phyloP scores from a whole-genome alignment of 1,284 basidiomycete genomes.

The Moesziomyces sp. region DNA sequence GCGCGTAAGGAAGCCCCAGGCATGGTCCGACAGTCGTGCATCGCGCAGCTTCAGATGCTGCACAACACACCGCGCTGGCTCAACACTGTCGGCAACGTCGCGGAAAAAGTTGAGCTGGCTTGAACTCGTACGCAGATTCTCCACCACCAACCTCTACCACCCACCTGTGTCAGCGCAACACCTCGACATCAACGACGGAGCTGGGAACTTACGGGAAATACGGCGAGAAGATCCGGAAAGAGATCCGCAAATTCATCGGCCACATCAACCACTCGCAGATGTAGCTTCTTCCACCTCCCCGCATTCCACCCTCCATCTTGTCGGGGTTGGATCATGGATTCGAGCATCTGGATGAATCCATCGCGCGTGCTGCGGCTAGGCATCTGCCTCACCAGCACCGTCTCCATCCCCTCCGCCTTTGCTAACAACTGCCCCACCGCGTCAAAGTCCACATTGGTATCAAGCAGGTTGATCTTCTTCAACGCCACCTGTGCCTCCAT shows the following conservation, averaged over 20 bases:
- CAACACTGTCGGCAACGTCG: constrained; percentile 4
- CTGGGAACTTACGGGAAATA: constrained; percentile 12
- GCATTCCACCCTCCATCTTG: constrained; percentile 2
- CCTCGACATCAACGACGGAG: neutral
- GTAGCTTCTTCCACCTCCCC: constrained; percentile 13
- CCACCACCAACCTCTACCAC: constrained; percentile 10
- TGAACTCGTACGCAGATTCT: constrained; percentile 19
- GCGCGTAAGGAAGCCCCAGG: constrained; percentile 18
- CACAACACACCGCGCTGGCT: constrained; percentile 1
- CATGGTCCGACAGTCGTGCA: constrained; percentile 17
- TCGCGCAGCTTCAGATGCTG: constrained; percentile 21
- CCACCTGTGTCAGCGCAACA: neutral
- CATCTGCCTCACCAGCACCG: constrained; percentile 21
- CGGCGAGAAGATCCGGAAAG: constrained; percentile 15
- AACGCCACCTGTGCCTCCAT: neutral
- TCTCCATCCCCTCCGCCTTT: constrained; percentile 7
- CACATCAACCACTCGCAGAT: constrained; percentile 16
- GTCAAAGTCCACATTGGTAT: constrained; percentile 20
- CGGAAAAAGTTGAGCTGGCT: constrained; percentile 16
- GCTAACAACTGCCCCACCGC: constrained; percentile 11
- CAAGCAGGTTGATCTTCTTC: constrained; percentile 31
- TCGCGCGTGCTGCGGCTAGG: constrained; percentile 19
- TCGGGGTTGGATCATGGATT: neutral
- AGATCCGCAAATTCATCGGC: constrained; percentile 26
- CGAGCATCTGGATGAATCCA: constrained; percentile 17